Evolutionary conservation across 257 asterid species (phyloP).

Genomic region (Nemophila menziesii): DNA sequence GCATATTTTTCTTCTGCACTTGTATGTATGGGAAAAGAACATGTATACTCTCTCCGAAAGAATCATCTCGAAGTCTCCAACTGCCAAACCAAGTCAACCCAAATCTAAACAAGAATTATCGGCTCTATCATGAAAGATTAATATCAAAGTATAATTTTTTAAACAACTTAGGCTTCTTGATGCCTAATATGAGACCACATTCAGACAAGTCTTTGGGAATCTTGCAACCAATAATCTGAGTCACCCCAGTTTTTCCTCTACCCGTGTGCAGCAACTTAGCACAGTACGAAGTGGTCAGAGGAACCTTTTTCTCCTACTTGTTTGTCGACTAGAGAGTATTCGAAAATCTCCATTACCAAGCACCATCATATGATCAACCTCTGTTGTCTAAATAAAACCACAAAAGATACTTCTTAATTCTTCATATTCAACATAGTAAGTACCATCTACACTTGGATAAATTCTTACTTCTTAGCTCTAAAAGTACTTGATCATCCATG

Average conservation of each 20-base stretch:
- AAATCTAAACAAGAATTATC: slow-evolving; percentile 1
- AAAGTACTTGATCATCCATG: too few species aligned
- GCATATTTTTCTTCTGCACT: slow-evolving; percentile 91
- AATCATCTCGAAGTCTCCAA: slow-evolving; percentile 92
- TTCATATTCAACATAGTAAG: too few species aligned
- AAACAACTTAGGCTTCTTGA: slow-evolving; percentile 85
- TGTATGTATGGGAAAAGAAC: slow-evolving; percentile 93
- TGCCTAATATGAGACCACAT: slow-evolving; percentile 82
- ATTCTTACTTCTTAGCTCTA: too few species aligned
- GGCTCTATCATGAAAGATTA: not conserved
- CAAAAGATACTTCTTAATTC: too few species aligned
- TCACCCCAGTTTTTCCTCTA: slow-evolving; percentile 60
- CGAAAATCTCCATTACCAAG: slow-evolving; percentile 89
- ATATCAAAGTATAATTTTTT: not conserved
- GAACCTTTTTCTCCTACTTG: slow-evolving; percentile 95
- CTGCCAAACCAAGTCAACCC: slow-evolving; percentile 32
- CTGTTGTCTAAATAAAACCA: not conserved
- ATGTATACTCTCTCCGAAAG: slow-evolving; percentile 79
- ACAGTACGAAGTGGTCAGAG: slow-evolving; percentile 84
- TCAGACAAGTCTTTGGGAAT: slow-evolving; percentile 77
- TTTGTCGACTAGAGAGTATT: slow-evolving; percentile 81
- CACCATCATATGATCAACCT: slow-evolving; percentile 22
- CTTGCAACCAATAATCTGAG: slow-evolving; percentile 78
- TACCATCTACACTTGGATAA: too few species aligned
- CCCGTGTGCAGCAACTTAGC: slow-evolving; percentile 75